phyloP scores from a whole-genome alignment of 495 filamentous ascomycete species.

The Wilcoxina mikolae region DNA sequence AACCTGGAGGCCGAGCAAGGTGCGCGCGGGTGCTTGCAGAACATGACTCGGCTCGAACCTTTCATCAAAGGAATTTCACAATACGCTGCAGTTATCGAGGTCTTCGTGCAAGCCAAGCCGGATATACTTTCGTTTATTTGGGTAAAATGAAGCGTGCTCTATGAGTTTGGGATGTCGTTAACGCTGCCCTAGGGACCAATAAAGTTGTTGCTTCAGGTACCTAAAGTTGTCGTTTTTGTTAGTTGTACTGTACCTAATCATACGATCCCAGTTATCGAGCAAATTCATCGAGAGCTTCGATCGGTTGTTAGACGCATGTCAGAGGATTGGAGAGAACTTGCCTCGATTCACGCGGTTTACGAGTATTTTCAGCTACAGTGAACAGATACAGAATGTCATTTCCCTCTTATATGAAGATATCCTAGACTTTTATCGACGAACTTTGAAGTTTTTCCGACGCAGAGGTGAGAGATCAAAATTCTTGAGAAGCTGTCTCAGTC shows the following conservation, averaged over 20 bases:
- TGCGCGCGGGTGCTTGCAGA: conserved; percentile 8
- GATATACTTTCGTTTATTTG: conserved; percentile 29
- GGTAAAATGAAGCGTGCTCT: conserved; percentile 7
- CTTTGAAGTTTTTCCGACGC: conserved; percentile 23
- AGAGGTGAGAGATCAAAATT: conserved; percentile 9
- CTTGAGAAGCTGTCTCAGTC: background rate
- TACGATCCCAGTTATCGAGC: background rate
- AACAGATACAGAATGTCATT: conserved; percentile 21
- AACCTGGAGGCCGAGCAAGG: background rate
- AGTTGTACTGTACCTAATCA: background rate
- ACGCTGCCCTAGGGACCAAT: background rate
- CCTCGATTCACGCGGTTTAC: conserved; percentile 17
- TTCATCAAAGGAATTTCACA: conserved; percentile 26
- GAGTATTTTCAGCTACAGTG: conserved; percentile 9
- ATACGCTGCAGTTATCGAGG: conserved; percentile 29
- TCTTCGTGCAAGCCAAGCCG: conserved; percentile 28
- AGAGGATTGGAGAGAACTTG: conserved; percentile 25
- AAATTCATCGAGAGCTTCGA: conserved; percentile 21
- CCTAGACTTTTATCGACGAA: conserved; percentile 25
- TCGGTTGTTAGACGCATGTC: conserved; percentile 26
- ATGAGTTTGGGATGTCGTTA: background rate
- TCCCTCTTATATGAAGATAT: conserved; percentile 27
- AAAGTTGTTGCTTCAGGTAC: background rate
- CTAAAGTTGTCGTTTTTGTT: background rate
- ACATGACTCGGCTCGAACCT: conserved; percentile 27